Conservation (phyloP, 805 yeast species). For the Candida vaughaniae region DNA sequence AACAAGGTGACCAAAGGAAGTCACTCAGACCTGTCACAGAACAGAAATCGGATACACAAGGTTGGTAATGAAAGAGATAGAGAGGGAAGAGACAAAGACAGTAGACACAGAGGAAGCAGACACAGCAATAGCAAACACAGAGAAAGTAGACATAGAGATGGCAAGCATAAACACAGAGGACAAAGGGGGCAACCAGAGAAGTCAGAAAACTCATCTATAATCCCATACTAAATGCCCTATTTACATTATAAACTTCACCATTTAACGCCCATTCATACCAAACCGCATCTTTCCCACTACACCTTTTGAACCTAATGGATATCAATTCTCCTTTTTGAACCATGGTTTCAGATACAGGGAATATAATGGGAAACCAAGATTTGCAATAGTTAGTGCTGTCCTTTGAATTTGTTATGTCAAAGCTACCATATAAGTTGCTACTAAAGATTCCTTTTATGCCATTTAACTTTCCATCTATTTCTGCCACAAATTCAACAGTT, state of each 20-base stretch:
- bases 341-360: slow-evolving; percentile 23
- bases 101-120: background rate
- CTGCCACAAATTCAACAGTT: slow-evolving; percentile 34
- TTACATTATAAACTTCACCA: slow-evolving; percentile 7
- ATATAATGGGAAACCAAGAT: slow-evolving; percentile 41
- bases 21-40: slow-evolving; percentile 1
- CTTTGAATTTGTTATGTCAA: slow-evolving; percentile 47
- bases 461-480: slow-evolving; percentile 56
- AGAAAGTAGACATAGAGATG: background rate
- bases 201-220: slow-evolving; percentile 1
- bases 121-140: too few species aligned
- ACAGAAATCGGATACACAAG: too few species aligned
- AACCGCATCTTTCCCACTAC: slow-evolving; percentile 17
- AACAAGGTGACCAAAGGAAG: background rate
- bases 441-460: slow-evolving; percentile 76
- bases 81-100: background rate
- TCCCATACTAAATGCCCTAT: slow-evolving; percentile 1
- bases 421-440: slow-evolving; percentile 64
- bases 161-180: slow-evolving; percentile 1
- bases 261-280: slow-evolving; percentile 27
- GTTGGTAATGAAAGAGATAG: background rate
- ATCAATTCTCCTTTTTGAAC: slow-evolving; percentile 9
- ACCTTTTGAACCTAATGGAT: slow-evolving; percentile 7
- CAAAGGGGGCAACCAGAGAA: slow-evolving; percentile 1
- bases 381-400: slow-evolving; percentile 31